Evolutionary conservation across 768 basidiomycete species (phyloP), one percentile per base, ranked within the genome.

Genomic region (Lenzites betulinus): DNA sequence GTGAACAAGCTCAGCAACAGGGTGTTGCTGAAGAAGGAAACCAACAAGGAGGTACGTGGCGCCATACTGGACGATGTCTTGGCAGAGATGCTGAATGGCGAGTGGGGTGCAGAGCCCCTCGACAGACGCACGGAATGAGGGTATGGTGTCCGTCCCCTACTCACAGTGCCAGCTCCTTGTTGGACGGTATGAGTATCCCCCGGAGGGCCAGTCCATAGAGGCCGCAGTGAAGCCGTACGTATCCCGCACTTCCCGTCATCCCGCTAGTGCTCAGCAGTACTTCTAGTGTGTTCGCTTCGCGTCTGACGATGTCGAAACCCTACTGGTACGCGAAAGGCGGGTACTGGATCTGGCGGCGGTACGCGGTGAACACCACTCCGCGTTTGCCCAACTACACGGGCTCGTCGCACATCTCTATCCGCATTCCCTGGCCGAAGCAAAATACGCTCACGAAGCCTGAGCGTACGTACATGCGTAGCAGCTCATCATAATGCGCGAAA

Each of bases 81-180:
- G 26, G 28, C 20, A 23, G 22, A 8, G 18, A 2, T 23, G 22
- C 2, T 36, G 7, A 23, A 7, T 66, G 73, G 16, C 26, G 39
- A 48, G 39, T 28, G 25, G 2, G 23, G 39, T 41, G 41, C 42
- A 60, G 46, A 30, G 28, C 7, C 20, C 47, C 30, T 11, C 62
- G 66, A 69, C 56, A 54, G 64, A 44, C 55, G 54, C n/a, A 36
- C 58, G n/a, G 63, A 63, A 25, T 54, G 63, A 63, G n/a, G 65
- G 70, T 7, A 64, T 71, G 26, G 66, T 57, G n/a, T 64, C 77
- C 63, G 85, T 86, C 58, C 88, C 90, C 70, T 94, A 94, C 69
- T 89, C 91, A 1, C 80, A 83, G 66, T 91, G 90, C 70, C 92
- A 93, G 69, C 80, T 94, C 25, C 90, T 84, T 69, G 72, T 93